Evolutionary conservation across 2,329 filamentous ascomycete species (phyloP).

Genomic region (Aspergillus latus): DNA sequence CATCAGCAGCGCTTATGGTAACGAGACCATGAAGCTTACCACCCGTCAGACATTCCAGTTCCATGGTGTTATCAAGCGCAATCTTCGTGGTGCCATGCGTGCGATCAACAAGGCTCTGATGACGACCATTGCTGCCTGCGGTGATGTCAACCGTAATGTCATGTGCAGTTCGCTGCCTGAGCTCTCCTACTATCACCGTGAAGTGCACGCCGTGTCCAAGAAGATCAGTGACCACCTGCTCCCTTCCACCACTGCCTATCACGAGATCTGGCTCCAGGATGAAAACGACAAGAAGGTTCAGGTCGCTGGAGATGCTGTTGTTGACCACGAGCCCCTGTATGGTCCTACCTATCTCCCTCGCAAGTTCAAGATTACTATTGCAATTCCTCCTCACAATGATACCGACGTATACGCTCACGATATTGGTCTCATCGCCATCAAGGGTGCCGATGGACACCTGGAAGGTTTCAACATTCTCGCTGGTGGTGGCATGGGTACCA

Average conservation of each 20-base stretch:
- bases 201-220: constrained; percentile 76
- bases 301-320: constrained; percentile 85
- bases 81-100: constrained; percentile 94
- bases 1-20: constrained; percentile 82
- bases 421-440: constrained; percentile 92
- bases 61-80: constrained; percentile 94
- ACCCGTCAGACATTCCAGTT: constrained; percentile 99
- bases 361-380: constrained; percentile 99
- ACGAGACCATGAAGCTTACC: constrained; percentile 99
- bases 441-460: constrained; percentile 76
- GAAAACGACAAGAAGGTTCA: constrained; percentile 85
- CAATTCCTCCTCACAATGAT: constrained; percentile 95
- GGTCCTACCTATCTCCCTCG: constrained; percentile 93
- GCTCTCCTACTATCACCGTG: constrained; percentile 75
- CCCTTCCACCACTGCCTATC: constrained; percentile 87
- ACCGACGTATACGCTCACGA: constrained; percentile 98
- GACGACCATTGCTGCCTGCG: constrained; percentile 96
- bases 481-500: constrained; percentile 96
- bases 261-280: constrained; percentile 98
- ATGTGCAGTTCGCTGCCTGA: constrained; percentile 96
- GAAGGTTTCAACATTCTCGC: constrained; percentile 91
- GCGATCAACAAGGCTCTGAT: constrained; percentile 93
- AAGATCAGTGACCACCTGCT: constrained; percentile 91
- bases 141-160: constrained; percentile 98
- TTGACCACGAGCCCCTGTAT: constrained; percentile 94